phyloP scores from a whole-genome alignment of 805 yeast species.

The Scheffersomyces ergatensis region DNA sequence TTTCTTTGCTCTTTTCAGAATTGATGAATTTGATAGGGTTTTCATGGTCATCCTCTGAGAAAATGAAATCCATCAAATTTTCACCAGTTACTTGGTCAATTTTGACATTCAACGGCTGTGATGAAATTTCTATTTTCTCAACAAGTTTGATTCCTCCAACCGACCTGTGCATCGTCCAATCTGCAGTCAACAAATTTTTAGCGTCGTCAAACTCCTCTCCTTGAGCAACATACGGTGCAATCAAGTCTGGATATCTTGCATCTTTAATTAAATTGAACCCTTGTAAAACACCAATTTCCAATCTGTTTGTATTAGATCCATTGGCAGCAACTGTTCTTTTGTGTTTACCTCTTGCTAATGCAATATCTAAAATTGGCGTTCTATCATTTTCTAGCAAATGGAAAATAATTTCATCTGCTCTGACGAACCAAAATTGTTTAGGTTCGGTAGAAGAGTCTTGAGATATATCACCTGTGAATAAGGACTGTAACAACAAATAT shows the following conservation, averaged over 20 bases:
- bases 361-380: conserved; percentile 36
- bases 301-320: conserved; percentile 37
- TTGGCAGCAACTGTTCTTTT: conserved; percentile 33
- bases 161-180: conserved; percentile 42
- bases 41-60: conserved; percentile 17
- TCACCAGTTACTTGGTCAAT: conserved; percentile 40
- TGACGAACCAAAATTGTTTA: conserved; percentile 31
- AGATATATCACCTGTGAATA: conserved; percentile 32
- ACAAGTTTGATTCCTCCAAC: conserved; percentile 42
- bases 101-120: conserved; percentile 36
- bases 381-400: conserved; percentile 42
- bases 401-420: conserved; percentile 38
- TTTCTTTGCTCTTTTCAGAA: conserved; percentile 6
- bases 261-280: conserved; percentile 32
- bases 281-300: conserved; percentile 36
- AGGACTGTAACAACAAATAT: conserved; percentile 32
- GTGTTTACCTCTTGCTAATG: conserved; percentile 32
- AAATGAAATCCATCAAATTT: conserved; percentile 35
- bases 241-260: conserved; percentile 29
- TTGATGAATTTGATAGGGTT: conserved; percentile 6
- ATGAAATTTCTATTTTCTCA: conserved; percentile 34
- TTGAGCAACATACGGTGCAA: conserved; percentile 29
- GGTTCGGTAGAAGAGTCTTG: conserved; percentile 15
- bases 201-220: conserved; percentile 2
- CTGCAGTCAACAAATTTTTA: conserved; percentile 25